These are phyloP conservation scores for Aspergillus phoenicis DNA, from an alignment of 2,329 filamentous ascomycete species.

Conservation along the genomic window DNA sequence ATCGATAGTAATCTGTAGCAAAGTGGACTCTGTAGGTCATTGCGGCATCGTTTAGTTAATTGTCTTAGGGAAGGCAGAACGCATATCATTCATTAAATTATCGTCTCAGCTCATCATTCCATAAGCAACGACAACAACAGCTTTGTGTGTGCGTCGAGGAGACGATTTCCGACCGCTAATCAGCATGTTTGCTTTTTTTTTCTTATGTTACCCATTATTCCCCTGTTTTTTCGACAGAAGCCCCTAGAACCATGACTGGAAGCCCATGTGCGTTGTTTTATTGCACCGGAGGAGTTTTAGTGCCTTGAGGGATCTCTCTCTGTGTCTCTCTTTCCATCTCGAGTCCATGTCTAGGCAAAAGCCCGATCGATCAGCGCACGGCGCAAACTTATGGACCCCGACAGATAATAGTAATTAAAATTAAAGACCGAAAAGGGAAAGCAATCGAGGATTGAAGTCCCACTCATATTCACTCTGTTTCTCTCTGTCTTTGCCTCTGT, in stretches of 20 bases:
- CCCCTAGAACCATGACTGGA: neutral
- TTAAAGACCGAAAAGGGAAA: neutral
- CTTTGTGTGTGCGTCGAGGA: neutral
- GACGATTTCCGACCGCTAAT: neutral
- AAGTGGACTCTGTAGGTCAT: neutral
- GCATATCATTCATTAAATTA: neutral
- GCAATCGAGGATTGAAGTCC: neutral
- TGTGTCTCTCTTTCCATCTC: too few relatives aligned
- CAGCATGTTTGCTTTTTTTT: neutral
- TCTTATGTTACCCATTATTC: neutral
- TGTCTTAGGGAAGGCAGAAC: neutral
- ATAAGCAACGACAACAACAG: neutral
- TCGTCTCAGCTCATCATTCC: neutral
- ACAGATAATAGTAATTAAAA: neutral
- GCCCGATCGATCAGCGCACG: neutral
- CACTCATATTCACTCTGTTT: neutral
- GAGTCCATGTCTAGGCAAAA: neutral
- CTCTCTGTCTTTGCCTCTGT: too few relatives aligned
- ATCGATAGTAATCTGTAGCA: neutral
- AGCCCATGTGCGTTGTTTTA: neutral
- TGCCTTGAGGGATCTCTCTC: neutral
- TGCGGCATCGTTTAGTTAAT: neutral
- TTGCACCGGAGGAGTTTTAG: too few relatives aligned
- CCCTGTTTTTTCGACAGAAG: neutral
- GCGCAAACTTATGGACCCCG: neutral